phyloP scores from a whole-genome alignment of 345 rosid species.

The Linum usitatissimum region DNA sequence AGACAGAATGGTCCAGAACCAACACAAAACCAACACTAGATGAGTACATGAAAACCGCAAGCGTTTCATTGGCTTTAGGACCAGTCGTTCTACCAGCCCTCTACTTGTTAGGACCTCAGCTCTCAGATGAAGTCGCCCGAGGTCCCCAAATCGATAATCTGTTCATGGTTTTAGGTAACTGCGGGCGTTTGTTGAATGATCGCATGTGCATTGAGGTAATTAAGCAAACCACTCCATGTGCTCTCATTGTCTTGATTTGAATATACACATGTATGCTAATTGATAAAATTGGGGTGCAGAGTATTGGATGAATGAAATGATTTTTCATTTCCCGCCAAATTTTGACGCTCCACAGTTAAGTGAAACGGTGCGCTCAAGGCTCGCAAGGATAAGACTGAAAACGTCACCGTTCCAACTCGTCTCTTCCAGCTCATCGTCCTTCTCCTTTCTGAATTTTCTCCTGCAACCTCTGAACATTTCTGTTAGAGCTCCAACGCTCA shows the following conservation, averaged over 20 bases:
- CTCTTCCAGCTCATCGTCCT: too few relatives aligned
- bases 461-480: too few relatives aligned
- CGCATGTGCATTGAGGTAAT: too few relatives aligned
- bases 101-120: slow-evolving; percentile 58
- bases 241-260: too few relatives aligned
- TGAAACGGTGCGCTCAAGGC: too few relatives aligned
- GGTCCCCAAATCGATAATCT: slow-evolving; percentile 34
- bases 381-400: too few relatives aligned
- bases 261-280: too few relatives aligned
- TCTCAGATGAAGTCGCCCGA: slow-evolving; percentile 33
- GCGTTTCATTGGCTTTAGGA: slow-evolving; percentile 65
- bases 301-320: slow-evolving; percentile 34
- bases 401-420: too few relatives aligned
- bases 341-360: not conserved
- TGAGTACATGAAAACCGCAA: slow-evolving; percentile 64
- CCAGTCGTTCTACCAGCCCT: slow-evolving; percentile 73
- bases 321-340: not conserved
- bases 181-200: slow-evolving; percentile 78
- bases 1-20: slow-evolving; percentile 46
- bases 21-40: slow-evolving; percentile 47
- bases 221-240: too few relatives aligned
- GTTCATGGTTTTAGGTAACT: slow-evolving; percentile 41
- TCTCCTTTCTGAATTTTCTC: too few relatives aligned
- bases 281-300: too few relatives aligned
- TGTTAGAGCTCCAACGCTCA: too few relatives aligned